Percentiles rank a stretch among this genome's conserved stretches.
Evolutionary conservation across 1,284 basidiomycete species (phyloP).

Genomic region (Volvariella surrecta): DNA sequence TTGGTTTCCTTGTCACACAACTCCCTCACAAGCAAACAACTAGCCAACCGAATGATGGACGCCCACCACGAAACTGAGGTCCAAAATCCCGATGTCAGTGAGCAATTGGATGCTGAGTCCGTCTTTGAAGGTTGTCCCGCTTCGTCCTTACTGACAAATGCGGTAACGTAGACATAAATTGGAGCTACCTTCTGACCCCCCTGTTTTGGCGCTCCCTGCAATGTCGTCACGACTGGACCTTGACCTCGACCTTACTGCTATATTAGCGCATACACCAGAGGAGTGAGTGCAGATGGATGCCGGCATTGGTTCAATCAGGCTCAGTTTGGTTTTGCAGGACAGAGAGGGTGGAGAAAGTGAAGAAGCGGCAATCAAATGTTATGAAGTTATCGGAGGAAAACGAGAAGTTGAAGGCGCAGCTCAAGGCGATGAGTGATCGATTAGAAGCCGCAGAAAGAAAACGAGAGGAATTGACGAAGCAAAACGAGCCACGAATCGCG

Average conservation of each 20-base stretch:
- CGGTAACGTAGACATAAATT: too few relatives aligned
- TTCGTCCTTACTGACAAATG: too few relatives aligned
- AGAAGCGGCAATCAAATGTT: constrained; percentile 71
- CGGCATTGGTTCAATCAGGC: background rate
- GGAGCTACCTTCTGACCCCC: constrained; percentile 4
- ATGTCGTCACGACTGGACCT: constrained; percentile 47
- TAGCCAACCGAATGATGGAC: constrained; percentile 5
- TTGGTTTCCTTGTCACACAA: too few relatives aligned
- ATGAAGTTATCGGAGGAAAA: constrained; percentile 68
- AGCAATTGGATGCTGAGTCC: too few relatives aligned
- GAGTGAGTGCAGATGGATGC: constrained; percentile 24
- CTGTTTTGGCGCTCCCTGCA: constrained; percentile 33
- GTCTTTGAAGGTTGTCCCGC: too few relatives aligned
- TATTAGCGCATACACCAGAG: constrained; percentile 21
- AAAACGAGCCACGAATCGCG: constrained; percentile 19
- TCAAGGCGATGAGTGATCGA: constrained; percentile 65
- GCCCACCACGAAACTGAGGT: too few relatives aligned
- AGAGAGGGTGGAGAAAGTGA: constrained; percentile 36
- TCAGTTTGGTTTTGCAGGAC: background rate
- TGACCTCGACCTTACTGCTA: constrained; percentile 38
- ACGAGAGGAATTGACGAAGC: constrained; percentile 44
- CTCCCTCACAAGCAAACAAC: constrained; percentile 9
- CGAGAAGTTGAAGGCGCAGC: constrained; percentile 64
- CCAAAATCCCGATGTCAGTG: too few relatives aligned
- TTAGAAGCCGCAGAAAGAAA: constrained; percentile 65